phyloP scores from a whole-genome alignment of 192 early-diverging fungal genomes.

The Backusella macrospora region DNA sequence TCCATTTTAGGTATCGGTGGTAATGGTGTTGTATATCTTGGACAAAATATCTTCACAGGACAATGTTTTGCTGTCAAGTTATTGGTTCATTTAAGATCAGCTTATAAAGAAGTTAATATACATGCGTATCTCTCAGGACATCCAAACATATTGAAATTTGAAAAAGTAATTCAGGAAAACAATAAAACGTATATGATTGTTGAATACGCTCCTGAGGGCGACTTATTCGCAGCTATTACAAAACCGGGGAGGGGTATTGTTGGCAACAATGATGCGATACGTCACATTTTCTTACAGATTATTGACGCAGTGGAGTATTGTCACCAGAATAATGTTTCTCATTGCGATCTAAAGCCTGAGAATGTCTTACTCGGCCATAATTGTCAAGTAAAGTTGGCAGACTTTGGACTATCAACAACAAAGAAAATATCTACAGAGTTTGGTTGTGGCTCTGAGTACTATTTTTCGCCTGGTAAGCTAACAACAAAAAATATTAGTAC shows the following conservation, averaged over 20 bases:
- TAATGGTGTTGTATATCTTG: conserved; percentile 78
- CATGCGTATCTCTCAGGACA: conserved; percentile 67
- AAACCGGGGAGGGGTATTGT: conserved; percentile 52
- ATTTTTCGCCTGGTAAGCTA: conserved; percentile 58
- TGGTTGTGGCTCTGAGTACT: conserved; percentile 66
- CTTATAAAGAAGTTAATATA: conserved; percentile 68
- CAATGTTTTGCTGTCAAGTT: conserved; percentile 74
- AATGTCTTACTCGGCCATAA: conserved; percentile 71
- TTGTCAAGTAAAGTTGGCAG: conserved; percentile 78
- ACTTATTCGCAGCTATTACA: conserved; percentile 94
- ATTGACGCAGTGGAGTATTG: conserved; percentile 79
- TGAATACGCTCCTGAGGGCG: conserved; percentile 84
- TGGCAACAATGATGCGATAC: conserved; percentile 73
- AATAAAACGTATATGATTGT: conserved; percentile 67
- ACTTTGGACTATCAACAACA: conserved; percentile 91
- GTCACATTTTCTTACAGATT: conserved; percentile 82
- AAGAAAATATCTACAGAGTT: conserved; percentile 66
- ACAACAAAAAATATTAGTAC: not conserved
- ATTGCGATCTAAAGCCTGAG: conserved; percentile 84
- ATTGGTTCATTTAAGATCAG: conserved; percentile 62
- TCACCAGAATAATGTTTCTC: conserved; percentile 68
- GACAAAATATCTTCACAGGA: conserved; percentile 56
- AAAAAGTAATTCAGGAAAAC: conserved; percentile 64
- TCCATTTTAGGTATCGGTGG: conserved; percentile 70
- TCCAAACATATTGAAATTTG: conserved; percentile 66